Percentiles rank a stretch among this genome's conserved stretches.
These are phyloP conservation scores for Lepidium didymum DNA, from an alignment of 345 rosid genomes.

Conservation along the genomic window DNA sequence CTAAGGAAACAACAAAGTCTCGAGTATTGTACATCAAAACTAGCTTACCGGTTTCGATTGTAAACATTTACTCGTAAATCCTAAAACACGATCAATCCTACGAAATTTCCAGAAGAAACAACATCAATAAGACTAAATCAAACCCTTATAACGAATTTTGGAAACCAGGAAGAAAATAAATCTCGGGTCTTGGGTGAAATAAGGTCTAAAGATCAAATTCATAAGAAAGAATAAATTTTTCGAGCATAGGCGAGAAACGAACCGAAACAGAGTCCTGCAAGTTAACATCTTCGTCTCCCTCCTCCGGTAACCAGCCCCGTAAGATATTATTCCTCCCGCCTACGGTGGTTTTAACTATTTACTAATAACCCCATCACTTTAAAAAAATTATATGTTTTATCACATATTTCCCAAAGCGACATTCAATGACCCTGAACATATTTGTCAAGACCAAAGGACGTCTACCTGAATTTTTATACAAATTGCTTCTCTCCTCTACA, in stretches of 20 bases:
- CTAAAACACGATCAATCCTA: conserved; percentile 42
- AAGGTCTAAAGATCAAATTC: not conserved
- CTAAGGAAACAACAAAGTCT: not conserved
- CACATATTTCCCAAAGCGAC: not conserved
- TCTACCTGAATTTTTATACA: not conserved
- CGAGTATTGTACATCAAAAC: conserved; percentile 2
- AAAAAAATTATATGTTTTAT: not conserved
- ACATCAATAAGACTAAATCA: not conserved
- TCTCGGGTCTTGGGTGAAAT: not conserved
- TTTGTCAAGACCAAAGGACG: not conserved
- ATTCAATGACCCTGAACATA: not conserved
- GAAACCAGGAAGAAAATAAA: not conserved
- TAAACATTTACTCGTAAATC: conserved; percentile 27
- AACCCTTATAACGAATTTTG: not conserved
- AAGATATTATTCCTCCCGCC: not conserved
- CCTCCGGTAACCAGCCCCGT: conserved; percentile 10
- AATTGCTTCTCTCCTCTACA: not conserved
- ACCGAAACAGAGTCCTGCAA: conserved; percentile 21
- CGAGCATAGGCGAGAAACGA: not conserved
- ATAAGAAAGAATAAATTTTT: conserved; percentile 7
- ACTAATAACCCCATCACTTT: not conserved
- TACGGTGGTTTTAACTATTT: not conserved
- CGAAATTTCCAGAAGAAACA: not conserved
- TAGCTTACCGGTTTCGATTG: conserved; percentile 25
- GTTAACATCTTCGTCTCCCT: conserved; percentile 12